phyloP scores from a whole-genome alignment of 768 basidiomycete species.

The Grammothele lineata region DNA sequence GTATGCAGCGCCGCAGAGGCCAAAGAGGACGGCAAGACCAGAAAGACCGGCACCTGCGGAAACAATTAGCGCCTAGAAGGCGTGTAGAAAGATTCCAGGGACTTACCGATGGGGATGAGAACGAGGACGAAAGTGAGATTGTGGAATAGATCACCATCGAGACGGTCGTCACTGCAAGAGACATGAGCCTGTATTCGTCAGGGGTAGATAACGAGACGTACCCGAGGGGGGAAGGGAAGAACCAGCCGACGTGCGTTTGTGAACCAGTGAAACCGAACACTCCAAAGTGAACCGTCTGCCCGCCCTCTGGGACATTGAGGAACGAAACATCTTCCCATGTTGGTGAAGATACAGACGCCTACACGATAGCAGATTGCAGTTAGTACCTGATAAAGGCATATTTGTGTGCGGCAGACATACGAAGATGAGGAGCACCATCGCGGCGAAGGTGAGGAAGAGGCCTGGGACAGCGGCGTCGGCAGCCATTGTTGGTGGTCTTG shows the following conservation, averaged over 20 bases:
- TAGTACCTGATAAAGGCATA: no score
- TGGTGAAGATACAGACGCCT: slow-evolving; percentile 71
- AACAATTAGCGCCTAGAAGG: slow-evolving; percentile 1
- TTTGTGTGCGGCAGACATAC: slow-evolving; percentile 41
- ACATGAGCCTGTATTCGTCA: background rate
- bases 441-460: slow-evolving; percentile 67
- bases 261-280: slow-evolving; percentile 76
- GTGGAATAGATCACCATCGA: slow-evolving; percentile 53
- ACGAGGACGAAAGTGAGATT: slow-evolving; percentile 73
- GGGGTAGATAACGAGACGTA: slow-evolving; percentile 28
- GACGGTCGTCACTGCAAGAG: slow-evolving; percentile 32
- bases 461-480: slow-evolving; percentile 64
- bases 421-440: slow-evolving; percentile 64
- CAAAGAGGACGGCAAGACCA: slow-evolving; percentile 62
- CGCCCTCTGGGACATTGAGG: slow-evolving; percentile 45
- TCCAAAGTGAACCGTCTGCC: slow-evolving; percentile 52
- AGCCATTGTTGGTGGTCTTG: slow-evolving; percentile 42
- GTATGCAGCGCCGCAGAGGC: slow-evolving; percentile 60
- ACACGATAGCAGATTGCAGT: background rate
- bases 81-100: slow-evolving; percentile 3
- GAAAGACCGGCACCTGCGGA: slow-evolving; percentile 55
- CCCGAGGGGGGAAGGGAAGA: slow-evolving; percentile 40
- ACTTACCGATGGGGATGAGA: slow-evolving; percentile 73
- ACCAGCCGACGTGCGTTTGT: slow-evolving; percentile 52
- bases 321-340: slow-evolving; percentile 72